Evolutionary conservation across 768 basidiomycete genomes (phyloP), one percentile per base, ranked within the genome.

Genomic region (Rhizopogon rudus): DNA sequence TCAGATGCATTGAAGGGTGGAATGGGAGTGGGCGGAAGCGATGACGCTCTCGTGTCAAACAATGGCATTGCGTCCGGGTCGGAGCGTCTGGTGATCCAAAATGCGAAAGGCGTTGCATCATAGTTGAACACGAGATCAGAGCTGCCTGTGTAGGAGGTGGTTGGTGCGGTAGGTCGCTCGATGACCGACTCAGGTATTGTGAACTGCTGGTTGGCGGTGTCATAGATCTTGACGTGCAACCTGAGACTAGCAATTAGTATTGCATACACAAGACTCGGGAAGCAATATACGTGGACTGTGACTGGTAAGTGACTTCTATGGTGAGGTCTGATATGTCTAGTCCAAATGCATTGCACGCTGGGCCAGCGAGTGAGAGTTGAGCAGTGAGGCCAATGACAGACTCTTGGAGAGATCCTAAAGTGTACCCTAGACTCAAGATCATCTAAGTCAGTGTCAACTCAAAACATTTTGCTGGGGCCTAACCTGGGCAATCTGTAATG

Each of bases 21-120:
- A 35, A 82, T 81, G 1, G 84, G 81, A 3, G 86, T 78, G 3
- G 72, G 56, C 1, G 87, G 87, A 8, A 91, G 73, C 0, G 86
- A 87, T 0, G 76, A 60, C 8, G 77, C 65, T 41, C 88, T 79
- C 1, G 88, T 91, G 62, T 91, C 88, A 61, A 91, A 91, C 22
- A 91, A 67, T 51, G 82, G 86, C 44, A 64, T 61, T 6, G 72
- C 75, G 33, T 76, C 66, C 3, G 83, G 83, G 8, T 80, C 73
- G 3, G 81, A 80, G 22, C 82, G 80, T 43, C 88, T 81, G 1
- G 86, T 87, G 58, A 91, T 82, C 88, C 88, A 91, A 65, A 91
- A 91, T 2, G 84, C 81, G 64, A 91, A 91, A 0, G 90, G 88
- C 0, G 74, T 72, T 1, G 76, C 6, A 1, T 84, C 75, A 57